phyloP scores from a whole-genome alignment of 805 yeast genomes.

The Nakazawaea pomicola region DNA sequence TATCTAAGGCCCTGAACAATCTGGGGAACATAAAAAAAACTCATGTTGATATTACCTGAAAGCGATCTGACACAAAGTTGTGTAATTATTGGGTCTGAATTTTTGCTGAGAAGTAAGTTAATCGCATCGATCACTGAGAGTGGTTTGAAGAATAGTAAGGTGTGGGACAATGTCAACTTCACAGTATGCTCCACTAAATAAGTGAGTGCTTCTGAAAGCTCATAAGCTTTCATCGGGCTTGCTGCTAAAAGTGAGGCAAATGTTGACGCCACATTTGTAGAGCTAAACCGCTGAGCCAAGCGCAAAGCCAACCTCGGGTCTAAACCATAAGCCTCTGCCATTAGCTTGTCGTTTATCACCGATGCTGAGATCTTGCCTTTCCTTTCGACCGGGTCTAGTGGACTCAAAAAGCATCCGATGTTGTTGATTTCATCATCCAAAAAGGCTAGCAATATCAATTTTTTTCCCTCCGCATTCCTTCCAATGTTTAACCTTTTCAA shows the following conservation, averaged over 20 bases:
- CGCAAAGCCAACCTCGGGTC: conserved; percentile 73
- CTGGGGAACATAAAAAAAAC: conserved; percentile 97
- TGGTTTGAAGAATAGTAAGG: conserved; percentile 64
- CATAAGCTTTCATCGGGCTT: conserved; percentile 57
- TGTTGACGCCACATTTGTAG: conserved; percentile 34
- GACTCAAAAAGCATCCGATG: conserved; percentile 74
- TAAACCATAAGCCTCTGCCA: conserved; percentile 55
- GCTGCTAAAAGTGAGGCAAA: conserved; percentile 33
- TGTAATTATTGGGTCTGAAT: conserved; percentile 60
- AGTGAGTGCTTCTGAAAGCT: no score
- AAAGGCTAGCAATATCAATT: conserved; percentile 53
- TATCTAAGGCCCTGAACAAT: conserved; percentile 88
- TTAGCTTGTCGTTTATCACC: conserved; percentile 34
- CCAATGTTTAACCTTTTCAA: conserved; percentile 19
- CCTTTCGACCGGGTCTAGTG: conserved; percentile 40
- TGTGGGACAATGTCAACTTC: no score
- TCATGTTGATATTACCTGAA: conserved; percentile 76
- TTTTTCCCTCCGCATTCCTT: conserved; percentile 39
- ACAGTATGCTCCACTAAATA: no score
- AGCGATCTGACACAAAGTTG: conserved; percentile 90
- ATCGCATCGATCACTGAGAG: conserved; percentile 82
- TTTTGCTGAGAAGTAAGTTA: conserved; percentile 67
- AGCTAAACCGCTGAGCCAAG: conserved; percentile 54
- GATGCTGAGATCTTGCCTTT: conserved; percentile 30
- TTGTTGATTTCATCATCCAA: conserved; percentile 71